Evolutionary conservation across 2,329 filamentous ascomycete genomes (phyloP).

Genomic region (Ambrosiella beaveri): DNA sequence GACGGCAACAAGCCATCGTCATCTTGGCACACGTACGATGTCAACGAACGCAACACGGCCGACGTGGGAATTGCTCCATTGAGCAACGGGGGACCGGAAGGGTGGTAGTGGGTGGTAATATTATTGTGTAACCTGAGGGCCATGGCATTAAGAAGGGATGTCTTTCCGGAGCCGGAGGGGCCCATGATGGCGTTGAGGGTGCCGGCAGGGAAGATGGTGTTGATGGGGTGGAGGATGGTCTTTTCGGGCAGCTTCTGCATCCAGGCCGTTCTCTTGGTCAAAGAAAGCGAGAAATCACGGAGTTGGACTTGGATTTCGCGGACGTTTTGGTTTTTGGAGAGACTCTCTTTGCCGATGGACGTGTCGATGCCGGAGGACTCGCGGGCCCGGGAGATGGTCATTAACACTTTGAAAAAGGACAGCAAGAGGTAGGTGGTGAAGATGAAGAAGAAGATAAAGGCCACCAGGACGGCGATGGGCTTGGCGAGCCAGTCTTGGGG

Average conservation of each 20-base stretch:
- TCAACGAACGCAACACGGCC: constrained; percentile 52
- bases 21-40: constrained; percentile 63
- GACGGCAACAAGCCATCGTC: constrained; percentile 60
- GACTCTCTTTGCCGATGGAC: constrained; percentile 54
- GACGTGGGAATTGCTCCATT: constrained; percentile 52
- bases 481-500: constrained; percentile 48
- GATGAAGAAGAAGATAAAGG: constrained; percentile 48
- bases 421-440: constrained; percentile 42
- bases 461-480: constrained; percentile 45
- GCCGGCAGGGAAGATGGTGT: constrained; percentile 48
- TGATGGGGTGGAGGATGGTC: constrained; percentile 49
- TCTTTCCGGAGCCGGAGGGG: constrained; percentile 62
- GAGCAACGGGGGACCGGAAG: constrained; percentile 47
- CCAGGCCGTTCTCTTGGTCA: constrained; percentile 41
- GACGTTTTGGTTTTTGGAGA: constrained; percentile 34
- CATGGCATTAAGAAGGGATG: constrained; percentile 56
- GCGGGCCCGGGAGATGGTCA: constrained; percentile 49
- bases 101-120: constrained; percentile 41
- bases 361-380: constrained; percentile 37
- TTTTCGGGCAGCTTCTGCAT: constrained; percentile 36
- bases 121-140: constrained; percentile 48
- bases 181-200: constrained; percentile 65
- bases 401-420: constrained; percentile 47
- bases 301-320: constrained; percentile 48
- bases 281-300: constrained; percentile 42